These are phyloP conservation scores for Wickerhamiella parazyma DNA, from an alignment of 805 yeast species.

Conservation along the genomic window DNA sequence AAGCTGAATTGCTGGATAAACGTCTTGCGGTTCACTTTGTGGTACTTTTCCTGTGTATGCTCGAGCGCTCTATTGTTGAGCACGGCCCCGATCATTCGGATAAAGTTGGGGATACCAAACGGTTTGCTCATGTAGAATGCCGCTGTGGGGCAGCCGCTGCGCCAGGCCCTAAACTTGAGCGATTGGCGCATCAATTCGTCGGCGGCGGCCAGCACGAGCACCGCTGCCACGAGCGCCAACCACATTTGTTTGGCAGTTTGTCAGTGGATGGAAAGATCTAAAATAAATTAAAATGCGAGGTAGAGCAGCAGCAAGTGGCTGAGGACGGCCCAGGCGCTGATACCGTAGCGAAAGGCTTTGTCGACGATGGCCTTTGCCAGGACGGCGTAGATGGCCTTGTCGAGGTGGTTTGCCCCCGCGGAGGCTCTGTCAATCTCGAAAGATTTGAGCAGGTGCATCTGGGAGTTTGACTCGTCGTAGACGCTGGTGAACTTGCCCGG, in stretches of 20 bases:
- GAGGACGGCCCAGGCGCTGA: constrained; percentile 59
- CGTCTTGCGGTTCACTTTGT: background rate
- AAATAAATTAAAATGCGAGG: background rate
- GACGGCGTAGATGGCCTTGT: constrained; percentile 41
- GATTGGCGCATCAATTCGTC: constrained; percentile 2
- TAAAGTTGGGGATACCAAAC: constrained; percentile 6
- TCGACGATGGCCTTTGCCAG: constrained; percentile 65
- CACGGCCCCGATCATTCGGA: background rate
- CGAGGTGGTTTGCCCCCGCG: constrained; percentile 61
- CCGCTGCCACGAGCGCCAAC: background rate
- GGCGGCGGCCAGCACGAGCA: background rate
- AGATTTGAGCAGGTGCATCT: constrained; percentile 68
- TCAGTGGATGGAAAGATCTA: background rate
- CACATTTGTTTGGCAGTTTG: too few species aligned
- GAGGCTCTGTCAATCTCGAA: constrained; percentile 63
- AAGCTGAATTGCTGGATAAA: constrained; percentile 5
- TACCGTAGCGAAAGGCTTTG: constrained; percentile 55
- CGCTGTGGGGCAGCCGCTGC: background rate
- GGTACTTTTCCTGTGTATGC: background rate
- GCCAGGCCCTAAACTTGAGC: background rate
- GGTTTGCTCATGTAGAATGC: constrained; percentile 1
- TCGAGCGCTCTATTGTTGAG: background rate
- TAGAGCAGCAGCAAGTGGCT: constrained; percentile 49
- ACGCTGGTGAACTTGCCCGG: constrained; percentile 34
- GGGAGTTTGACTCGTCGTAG: constrained; percentile 70